Percentiles rank a stretch among this genome's conserved stretches.
Evolutionary conservation across 495 filamentous ascomycete species (phyloP).

Genomic region (Emericellopsis terricola): DNA sequence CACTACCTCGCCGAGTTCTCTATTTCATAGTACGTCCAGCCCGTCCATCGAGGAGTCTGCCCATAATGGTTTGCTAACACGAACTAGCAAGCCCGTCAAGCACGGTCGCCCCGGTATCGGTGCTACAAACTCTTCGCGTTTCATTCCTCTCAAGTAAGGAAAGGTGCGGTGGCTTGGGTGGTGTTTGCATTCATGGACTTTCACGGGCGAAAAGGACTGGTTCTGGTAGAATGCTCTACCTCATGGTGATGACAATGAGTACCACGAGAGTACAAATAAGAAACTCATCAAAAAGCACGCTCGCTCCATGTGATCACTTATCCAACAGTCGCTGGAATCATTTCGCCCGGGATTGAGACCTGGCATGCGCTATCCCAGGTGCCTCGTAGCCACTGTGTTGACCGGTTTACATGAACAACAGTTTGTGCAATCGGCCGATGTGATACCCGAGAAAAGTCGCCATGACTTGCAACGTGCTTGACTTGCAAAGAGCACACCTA

Average conservation of each 20-base stretch:
- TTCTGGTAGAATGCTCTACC: constrained; percentile 10
- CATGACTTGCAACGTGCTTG: too few relatives aligned
- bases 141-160: constrained; percentile 96
- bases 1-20: constrained; percentile 99
- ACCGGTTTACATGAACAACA: background rate
- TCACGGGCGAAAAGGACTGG: constrained; percentile 19
- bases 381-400: background rate
- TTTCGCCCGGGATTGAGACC: too few relatives aligned
- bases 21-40: constrained; percentile 89
- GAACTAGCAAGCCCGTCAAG: constrained; percentile 90
- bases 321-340: too few relatives aligned
- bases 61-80: too few relatives aligned
- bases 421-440: background rate
- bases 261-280: constrained; percentile 3
- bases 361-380: too few relatives aligned
- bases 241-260: constrained; percentile 10
- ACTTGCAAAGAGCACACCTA: background rate
- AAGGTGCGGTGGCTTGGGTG: constrained; percentile 15
- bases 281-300: too few relatives aligned
- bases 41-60: too few relatives aligned
- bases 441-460: too few relatives aligned
- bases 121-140: constrained; percentile 99
- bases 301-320: too few relatives aligned
- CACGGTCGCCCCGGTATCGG: constrained; percentile 99
- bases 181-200: constrained; percentile 21